Percentiles rank a stretch among this genome's conserved stretches.
phyloP scores from a whole-genome alignment of 208 protist species.

The Acanthamoeba lenticulata region DNA sequence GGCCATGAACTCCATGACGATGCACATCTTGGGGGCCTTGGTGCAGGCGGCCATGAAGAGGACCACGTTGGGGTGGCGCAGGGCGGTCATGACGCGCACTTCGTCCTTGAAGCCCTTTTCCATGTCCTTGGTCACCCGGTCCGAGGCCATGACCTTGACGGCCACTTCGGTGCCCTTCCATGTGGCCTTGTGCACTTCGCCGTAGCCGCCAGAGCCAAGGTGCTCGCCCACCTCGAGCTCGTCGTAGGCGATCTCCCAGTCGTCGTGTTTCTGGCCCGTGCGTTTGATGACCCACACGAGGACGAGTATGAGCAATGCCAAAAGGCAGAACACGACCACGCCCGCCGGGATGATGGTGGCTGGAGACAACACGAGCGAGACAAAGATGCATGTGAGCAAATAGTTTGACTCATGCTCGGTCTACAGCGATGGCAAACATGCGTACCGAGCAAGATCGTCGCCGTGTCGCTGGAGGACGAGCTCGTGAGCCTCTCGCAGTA shows the following conservation, averaged over 20 bases:
- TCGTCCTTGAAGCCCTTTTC: neutral
- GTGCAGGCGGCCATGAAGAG: slow-evolving; percentile 80
- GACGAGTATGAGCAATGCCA: neutral
- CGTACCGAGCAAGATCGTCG: neutral
- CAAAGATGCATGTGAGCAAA: neutral
- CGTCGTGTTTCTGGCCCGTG: neutral
- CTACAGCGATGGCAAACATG: neutral
- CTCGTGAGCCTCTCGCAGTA: neutral
- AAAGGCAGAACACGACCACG: neutral
- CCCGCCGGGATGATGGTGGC: neutral
- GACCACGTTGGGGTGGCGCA: slow-evolving; percentile 80
- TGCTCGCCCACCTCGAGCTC: slow-evolving; percentile 40
- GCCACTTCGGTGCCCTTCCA: slow-evolving; percentile 21
- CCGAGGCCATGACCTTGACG: slow-evolving; percentile 13
- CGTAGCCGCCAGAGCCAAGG: neutral
- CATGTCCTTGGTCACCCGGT: neutral
- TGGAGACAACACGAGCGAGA: neutral
- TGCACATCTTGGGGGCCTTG: slow-evolving; percentile 53
- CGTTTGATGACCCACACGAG: neutral
- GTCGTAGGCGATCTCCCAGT: slow-evolving; percentile 12
- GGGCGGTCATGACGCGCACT: slow-evolving; percentile 74
- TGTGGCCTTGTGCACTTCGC: neutral
- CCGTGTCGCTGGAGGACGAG: neutral
- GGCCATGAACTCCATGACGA: slow-evolving; percentile 59
- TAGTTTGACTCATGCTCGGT: neutral